Evolutionary conservation across 164 flowering plant genomes (phyloP), one percentile per base, ranked within the genome.

Genomic region (Macadamia integrifolia): DNA sequence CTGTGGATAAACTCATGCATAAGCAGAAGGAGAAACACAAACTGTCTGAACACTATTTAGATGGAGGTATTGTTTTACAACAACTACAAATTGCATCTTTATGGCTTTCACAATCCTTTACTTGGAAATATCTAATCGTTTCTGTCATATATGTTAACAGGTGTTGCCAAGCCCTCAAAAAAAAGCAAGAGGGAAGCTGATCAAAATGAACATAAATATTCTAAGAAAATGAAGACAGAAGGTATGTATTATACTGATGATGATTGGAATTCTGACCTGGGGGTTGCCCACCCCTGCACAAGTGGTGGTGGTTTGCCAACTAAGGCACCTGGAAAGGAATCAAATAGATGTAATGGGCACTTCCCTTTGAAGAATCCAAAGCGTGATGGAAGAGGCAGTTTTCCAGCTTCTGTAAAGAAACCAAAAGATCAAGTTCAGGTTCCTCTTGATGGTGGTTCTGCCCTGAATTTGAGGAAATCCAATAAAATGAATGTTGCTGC

Each of bases 201-300:
- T 66, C 81, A 71, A 69, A 87, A 83, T 66, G 64, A 35, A 71
- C 68, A 60, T 67, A 80, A 62, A 75, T 71, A 71, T 58, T 76
- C 86, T 66, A 92, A 94, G 86, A 92, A 89, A 78, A 61, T 67
- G 12, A 89, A 82, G 86, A 75, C 66, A 44, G 88, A 76, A 58
- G 76, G 64, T 18, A 49, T 71, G 49, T 73, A 62, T 49, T 42
- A n/a, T 72, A 31, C 66, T 43, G 82, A 76, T 65, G 86, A 76
- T 60, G 83, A 76, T 66, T 59, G 78, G 77, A 67, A 31, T 52
- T 72, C 81, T 76, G 88, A 75, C 35, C 78, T 71, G 32, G 70
- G 32, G 56, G 68, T 61, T 63, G 70, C 61, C 59, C 61, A 65
- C 48, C 43, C 50, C 42, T 69, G 65, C 61, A 66, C 76, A 50